phyloP scores from a whole-genome alignment of 495 filamentous ascomycete species.

The Penicillium antarcticum region DNA sequence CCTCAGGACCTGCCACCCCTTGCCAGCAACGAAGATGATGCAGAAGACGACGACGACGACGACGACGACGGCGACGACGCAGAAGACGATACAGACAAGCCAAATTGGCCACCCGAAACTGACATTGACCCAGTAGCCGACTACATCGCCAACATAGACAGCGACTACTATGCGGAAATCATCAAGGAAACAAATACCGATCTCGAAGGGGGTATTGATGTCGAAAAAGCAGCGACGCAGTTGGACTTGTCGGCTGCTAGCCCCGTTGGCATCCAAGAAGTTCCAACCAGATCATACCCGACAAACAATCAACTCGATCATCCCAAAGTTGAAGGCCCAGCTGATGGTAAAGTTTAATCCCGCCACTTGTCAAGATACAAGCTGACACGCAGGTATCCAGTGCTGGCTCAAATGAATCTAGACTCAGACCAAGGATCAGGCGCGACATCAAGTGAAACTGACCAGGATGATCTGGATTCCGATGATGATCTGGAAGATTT shows the following conservation, averaged over 20 bases:
- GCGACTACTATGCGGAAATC: slow-evolving; percentile 27
- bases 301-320: background rate
- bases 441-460: slow-evolving; percentile 15
- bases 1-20: background rate
- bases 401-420: slow-evolving; percentile 13
- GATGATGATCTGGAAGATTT: slow-evolving; percentile 14
- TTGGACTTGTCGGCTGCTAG: background rate
- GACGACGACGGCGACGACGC: background rate
- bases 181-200: slow-evolving; percentile 2
- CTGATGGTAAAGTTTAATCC: slow-evolving; percentile 3
- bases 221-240: slow-evolving; percentile 2
- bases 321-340: slow-evolving; percentile 4
- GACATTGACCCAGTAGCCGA: slow-evolving; percentile 64
- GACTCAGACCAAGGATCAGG: slow-evolving; percentile 9
- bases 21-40: background rate
- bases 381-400: slow-evolving; percentile 8
- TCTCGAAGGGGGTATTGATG: slow-evolving; percentile 8
- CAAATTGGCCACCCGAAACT: slow-evolving; percentile 10
- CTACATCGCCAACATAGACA: slow-evolving; percentile 70
- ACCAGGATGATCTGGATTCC: slow-evolving; percentile 18
- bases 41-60: background rate
- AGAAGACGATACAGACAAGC: background rate
- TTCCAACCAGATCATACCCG: background rate
- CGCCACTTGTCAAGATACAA: background rate
- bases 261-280: background rate